Percentiles rank a stretch among this genome's conserved stretches.
phyloP scores from a whole-genome alignment of 441 rosid genomes.

The Syzygium malaccense region DNA sequence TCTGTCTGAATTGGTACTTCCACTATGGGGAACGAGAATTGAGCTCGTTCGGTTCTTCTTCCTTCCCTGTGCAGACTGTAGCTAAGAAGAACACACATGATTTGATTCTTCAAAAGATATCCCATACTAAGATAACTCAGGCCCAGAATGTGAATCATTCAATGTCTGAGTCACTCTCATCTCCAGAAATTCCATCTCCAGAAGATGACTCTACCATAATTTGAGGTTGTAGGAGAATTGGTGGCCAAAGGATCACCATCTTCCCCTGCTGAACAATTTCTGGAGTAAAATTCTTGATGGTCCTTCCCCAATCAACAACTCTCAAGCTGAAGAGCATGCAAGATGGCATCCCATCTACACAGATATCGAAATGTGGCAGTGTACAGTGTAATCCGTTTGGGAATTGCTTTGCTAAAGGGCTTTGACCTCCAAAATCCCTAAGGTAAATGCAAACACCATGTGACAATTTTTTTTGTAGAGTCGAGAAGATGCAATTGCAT shows the following conservation, averaged over 20 bases:
- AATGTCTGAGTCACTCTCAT: slow-evolving; percentile 24
- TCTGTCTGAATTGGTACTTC: neutral
- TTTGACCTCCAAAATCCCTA: no score
- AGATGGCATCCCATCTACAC: no score
- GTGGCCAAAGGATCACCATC: slow-evolving; percentile 22
- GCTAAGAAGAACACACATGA: slow-evolving; percentile 32
- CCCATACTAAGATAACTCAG: slow-evolving; percentile 58
- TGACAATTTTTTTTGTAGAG: no score
- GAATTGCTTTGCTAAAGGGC: no score
- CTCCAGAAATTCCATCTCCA: slow-evolving; percentile 27
- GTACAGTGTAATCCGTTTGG: no score
- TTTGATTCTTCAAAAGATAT: slow-evolving; percentile 56
- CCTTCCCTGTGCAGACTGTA: slow-evolving; percentile 34
- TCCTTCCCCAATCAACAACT: slow-evolving; percentile 52
- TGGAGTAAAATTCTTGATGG: slow-evolving; percentile 21
- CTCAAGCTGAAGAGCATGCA: slow-evolving; percentile 20
- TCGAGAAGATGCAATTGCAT: no score
- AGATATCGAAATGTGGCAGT: neutral
- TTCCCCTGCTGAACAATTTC: slow-evolving; percentile 21
- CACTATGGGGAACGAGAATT: neutral
- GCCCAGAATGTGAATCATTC: slow-evolving; percentile 31
- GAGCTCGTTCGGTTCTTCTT: slow-evolving; percentile 20
- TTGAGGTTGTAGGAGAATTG: slow-evolving; percentile 41
- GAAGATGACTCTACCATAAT: slow-evolving; percentile 32
- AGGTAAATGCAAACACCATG: no score